Evolutionary conservation across 2,329 filamentous ascomycete genomes (phyloP).

Genomic region (Neonectria ditissima): DNA sequence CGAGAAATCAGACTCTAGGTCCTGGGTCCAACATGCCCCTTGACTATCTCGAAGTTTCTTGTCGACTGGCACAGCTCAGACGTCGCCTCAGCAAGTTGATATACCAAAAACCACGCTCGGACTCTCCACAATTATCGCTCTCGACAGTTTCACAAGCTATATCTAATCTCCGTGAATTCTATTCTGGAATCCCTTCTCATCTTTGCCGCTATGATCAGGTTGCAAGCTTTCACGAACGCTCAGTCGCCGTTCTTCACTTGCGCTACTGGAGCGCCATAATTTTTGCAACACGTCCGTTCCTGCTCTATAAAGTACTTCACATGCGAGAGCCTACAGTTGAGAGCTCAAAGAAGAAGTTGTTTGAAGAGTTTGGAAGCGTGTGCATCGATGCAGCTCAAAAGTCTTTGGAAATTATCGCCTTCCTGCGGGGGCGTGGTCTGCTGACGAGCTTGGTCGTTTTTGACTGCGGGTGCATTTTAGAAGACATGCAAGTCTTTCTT

Average conservation of each 20-base stretch:
- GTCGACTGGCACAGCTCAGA: constrained; percentile 6
- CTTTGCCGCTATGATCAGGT: constrained; percentile 8
- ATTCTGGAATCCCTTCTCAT: constrained; percentile 11
- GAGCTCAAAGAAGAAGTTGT: constrained; percentile 12
- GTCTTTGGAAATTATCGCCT: constrained; percentile 17
- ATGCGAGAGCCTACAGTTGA: background rate
- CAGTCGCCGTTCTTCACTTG: constrained; percentile 20
- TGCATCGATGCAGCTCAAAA: constrained; percentile 19
- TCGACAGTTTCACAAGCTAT: constrained; percentile 12
- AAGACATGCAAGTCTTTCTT: constrained; percentile 27
- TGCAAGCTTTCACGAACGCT: constrained; percentile 19
- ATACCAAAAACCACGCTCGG: constrained; percentile 13
- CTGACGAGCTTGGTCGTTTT: constrained; percentile 17
- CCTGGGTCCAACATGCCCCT: constrained; percentile 20
- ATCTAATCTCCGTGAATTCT: constrained; percentile 3
- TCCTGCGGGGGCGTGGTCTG: constrained; percentile 4
- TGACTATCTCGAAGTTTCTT: constrained; percentile 14
- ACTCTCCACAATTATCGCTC: constrained; percentile 3
- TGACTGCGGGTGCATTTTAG: constrained; percentile 20
- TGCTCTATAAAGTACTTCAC: constrained; percentile 18
- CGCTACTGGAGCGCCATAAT: constrained; percentile 28
- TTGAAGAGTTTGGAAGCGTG: constrained; percentile 11
- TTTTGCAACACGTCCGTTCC: constrained; percentile 20
- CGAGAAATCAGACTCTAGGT: background rate
- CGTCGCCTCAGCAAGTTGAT: constrained; percentile 8